A percentile compares a stretch with the other conserved stretches of the same genome.
Conservation (phyloP, 73 alveolate species). For the Symbiodinium natans region DNA sequence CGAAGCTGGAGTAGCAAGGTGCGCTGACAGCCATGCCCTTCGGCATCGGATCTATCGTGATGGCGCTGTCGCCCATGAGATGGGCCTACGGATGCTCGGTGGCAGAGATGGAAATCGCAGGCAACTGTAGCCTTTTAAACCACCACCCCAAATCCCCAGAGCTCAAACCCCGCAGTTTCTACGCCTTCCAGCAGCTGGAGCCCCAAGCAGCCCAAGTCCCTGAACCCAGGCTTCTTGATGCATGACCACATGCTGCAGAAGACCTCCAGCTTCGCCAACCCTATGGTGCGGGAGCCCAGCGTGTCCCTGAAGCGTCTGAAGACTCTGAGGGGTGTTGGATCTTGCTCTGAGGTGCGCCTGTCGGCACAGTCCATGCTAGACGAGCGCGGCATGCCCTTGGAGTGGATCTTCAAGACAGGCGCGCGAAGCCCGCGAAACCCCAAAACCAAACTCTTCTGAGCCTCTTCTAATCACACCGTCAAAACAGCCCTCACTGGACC, state of each 20-base stretch:
- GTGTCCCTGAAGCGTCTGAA: not conserved
- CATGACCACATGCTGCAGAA: slow-evolving; percentile 2
- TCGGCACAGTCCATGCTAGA: not conserved
- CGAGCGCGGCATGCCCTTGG: slow-evolving; percentile 14
- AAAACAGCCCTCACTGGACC: not conserved
- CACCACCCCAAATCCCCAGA: not conserved
- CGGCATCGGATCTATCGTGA: not conserved
- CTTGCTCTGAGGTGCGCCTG: not conserved
- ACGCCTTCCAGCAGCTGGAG: too few species aligned
- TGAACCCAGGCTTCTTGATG: slow-evolving; percentile 13
- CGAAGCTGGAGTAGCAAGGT: not conserved
- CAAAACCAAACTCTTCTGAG: not conserved
- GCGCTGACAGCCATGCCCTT: not conserved
- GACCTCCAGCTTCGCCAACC: not conserved
- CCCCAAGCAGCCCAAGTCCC: not conserved
- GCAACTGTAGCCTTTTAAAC: not conserved
- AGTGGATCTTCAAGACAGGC: slow-evolving; percentile 7
- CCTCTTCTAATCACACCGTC: too few species aligned
- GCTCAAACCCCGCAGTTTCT: not conserved
- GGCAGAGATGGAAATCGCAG: too few species aligned
- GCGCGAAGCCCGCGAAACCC: not conserved
- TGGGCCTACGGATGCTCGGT: slow-evolving; percentile 26
- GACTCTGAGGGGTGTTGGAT: not conserved
- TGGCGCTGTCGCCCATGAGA: slow-evolving; percentile 15
- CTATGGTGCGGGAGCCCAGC: not conserved